Base-by-base conservation (phyloP, 2,329 filamentous ascomycete genomes). In the Fusarium albosuccineum region DNA sequence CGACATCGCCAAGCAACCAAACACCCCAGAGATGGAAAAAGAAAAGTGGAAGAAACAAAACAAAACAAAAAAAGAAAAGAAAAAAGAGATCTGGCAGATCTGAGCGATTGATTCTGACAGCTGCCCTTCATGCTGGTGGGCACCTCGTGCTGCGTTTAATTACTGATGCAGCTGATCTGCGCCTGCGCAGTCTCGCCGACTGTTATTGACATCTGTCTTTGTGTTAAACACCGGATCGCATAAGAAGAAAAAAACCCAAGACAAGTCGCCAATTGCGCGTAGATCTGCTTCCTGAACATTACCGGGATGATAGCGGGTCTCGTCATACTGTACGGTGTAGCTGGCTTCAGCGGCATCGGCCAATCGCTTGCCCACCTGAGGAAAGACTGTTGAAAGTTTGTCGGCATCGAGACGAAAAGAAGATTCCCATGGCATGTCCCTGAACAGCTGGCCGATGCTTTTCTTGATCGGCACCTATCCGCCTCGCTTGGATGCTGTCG, bases 401-500 rank as follows among this genome's bases (percentile, higher is more conserved):
- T 71, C 46, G 54, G 50, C 14, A 54, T 30, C n/a, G 22, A 39
- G 17, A 26, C 33, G 27, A 41, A 50, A 27, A 26, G 27, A 34
- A 34, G 22, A 27, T 13, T n/a, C 40, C 61, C 17, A 53, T 55
- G 57, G 49, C 52, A 62, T 40, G 50, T 52, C 53, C 57, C 29
- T 68, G 61, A 59, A 53, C 65, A 68, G 61, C 58, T 68, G 66
- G 66, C 61, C 61, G 65, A 59, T 66, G 66, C 66, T 66, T 66
- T 22, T 46, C 22, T 42, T 62, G 65, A 68, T 68, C 66, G 65
- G 61, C 65, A 57, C 33, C 52, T 65, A 54, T 53, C 64, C 64
- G 60, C 55, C 61, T 67, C 64, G 60, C 55, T 67, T 54, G 59
- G 22, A 55, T 48, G 52, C 41, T 30, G 29, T 66, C 22, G 29